These are phyloP conservation scores for Picocystis sp. DNA, from an alignment of 163 green algal species.

Conservation along the genomic window DNA sequence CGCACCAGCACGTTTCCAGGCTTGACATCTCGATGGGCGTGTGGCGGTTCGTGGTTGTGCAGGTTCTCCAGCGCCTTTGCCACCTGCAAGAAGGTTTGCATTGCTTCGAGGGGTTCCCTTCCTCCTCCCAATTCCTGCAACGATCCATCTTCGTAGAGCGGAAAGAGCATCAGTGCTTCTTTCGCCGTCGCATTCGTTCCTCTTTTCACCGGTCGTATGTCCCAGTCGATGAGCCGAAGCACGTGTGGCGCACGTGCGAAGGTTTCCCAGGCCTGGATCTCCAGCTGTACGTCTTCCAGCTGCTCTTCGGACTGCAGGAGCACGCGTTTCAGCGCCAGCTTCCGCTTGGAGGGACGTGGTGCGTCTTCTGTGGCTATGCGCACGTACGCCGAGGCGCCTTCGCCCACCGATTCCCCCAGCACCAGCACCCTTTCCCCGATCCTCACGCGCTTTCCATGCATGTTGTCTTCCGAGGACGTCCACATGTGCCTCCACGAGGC, in stretches of 20 bases:
- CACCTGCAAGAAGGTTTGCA: slow-evolving; percentile 25
- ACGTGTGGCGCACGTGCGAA: not conserved
- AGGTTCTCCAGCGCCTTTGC: slow-evolving; percentile 43
- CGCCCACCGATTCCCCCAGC: too few relatives aligned
- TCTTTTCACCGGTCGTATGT: slow-evolving; percentile 3
- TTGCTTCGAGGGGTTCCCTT: slow-evolving; percentile 2
- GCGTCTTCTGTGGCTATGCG: too few relatives aligned
- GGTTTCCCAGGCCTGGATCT: slow-evolving; percentile 25
- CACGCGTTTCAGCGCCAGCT: slow-evolving; percentile 10
- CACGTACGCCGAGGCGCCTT: too few relatives aligned
- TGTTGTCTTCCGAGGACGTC: too few relatives aligned
- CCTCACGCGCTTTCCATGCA: too few relatives aligned
- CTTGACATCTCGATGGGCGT: slow-evolving; percentile 72
- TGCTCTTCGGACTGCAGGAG: slow-evolving; percentile 31
- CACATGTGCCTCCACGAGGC: too few relatives aligned
- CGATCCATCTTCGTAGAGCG: slow-evolving; percentile 39
- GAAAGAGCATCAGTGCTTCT: slow-evolving; percentile 33
- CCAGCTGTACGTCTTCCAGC: slow-evolving; percentile 23
- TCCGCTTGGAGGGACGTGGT: too few relatives aligned
- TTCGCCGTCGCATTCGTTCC: slow-evolving; percentile 1
- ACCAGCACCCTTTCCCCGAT: too few relatives aligned
- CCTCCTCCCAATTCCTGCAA: slow-evolving; percentile 28
- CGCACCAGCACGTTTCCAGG: slow-evolving; percentile 58
- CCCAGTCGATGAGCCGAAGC: not conserved
- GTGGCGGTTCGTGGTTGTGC: slow-evolving; percentile 29